phyloP scores from a whole-genome alignment of 2,329 filamentous ascomycete species.

The Colletotrichum trifolii region DNA sequence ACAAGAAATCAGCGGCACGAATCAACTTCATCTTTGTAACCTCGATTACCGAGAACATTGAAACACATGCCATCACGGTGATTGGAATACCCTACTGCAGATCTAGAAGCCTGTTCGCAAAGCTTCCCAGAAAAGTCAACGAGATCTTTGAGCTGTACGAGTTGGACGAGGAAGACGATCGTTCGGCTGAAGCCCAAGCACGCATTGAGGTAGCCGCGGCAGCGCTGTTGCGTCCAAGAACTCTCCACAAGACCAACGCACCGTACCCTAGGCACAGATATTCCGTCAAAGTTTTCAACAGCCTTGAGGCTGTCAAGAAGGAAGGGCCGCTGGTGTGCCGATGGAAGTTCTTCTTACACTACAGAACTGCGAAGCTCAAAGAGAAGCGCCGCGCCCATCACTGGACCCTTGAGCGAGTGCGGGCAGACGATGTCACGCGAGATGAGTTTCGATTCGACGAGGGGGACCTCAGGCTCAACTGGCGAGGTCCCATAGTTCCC shows the following conservation, averaged over 20 bases:
- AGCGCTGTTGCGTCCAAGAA: slow-evolving; percentile 52
- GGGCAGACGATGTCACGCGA: slow-evolving; percentile 44
- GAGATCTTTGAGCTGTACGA: slow-evolving; percentile 58
- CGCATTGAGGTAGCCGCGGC: slow-evolving; percentile 54
- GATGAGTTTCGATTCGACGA: slow-evolving; percentile 44
- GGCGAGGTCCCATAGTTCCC: slow-evolving; percentile 51
- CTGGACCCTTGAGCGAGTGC: slow-evolving; percentile 49
- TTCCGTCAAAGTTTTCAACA: slow-evolving; percentile 36
- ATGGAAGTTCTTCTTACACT: slow-evolving; percentile 56
- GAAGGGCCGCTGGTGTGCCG: slow-evolving; percentile 61
- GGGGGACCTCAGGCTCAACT: slow-evolving; percentile 46
- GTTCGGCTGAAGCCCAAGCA: slow-evolving; percentile 47
- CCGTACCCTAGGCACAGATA: slow-evolving; percentile 54
- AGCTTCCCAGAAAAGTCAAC: slow-evolving; percentile 52
- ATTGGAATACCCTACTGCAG: slow-evolving; percentile 53
- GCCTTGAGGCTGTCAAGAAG: slow-evolving; percentile 39
- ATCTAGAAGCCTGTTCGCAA: slow-evolving; percentile 47
- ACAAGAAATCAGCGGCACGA: slow-evolving; percentile 39
- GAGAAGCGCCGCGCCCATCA: slow-evolving; percentile 43
- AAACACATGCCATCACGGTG: slow-evolving; percentile 41
- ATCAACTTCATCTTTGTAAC: slow-evolving; percentile 56
- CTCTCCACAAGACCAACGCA: slow-evolving; percentile 66
- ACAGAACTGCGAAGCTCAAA: slow-evolving; percentile 43
- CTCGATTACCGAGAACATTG: slow-evolving; percentile 48
- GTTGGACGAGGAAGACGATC: slow-evolving; percentile 49